Evolutionary conservation across 768 basidiomycete genomes (phyloP).

Genomic region (Amanita subjunquillea): DNA sequence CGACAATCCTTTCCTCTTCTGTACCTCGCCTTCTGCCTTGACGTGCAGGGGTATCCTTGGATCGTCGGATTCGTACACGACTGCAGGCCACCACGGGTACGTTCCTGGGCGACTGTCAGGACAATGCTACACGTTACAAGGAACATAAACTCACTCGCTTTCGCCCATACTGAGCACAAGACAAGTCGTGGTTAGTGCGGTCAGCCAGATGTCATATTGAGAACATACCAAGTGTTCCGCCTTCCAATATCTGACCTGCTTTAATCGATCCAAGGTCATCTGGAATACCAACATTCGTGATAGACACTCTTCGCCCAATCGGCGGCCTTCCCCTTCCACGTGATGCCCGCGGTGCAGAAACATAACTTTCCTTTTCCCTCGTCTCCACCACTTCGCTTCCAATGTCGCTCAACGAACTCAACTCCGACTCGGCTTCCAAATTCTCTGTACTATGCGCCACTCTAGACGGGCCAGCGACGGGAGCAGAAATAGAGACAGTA

Average conservation of each 20-base stretch:
- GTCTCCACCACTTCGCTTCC: conserved; percentile 1
- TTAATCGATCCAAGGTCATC: conserved; percentile 7
- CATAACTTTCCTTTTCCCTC: background rate
- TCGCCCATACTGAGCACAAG: conserved; percentile 65
- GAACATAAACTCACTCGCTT: conserved; percentile 39
- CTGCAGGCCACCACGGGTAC: conserved; percentile 86
- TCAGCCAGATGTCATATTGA: background rate
- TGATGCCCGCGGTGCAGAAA: conserved; percentile 1
- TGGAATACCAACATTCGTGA: conserved; percentile 12
- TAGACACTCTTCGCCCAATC: conserved; percentile 1
- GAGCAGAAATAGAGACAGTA: conserved; percentile 3
- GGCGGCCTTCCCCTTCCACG: conserved; percentile 1
- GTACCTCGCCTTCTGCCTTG: conserved; percentile 15
- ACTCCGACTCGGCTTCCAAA: conserved; percentile 3
- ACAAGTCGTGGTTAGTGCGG: conserved; percentile 2
- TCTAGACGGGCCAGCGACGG: background rate
- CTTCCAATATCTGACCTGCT: background rate
- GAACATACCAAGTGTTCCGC: conserved; percentile 57
- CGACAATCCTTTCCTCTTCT: conserved; percentile 26
- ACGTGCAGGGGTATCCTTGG: conserved; percentile 40
- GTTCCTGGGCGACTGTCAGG: conserved; percentile 30
- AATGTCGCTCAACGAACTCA: conserved; percentile 7
- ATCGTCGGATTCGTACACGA: conserved; percentile 58
- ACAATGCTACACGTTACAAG: background rate
- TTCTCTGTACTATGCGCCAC: background rate